Conservation (phyloP, 768 basidiomycete species). For the Pleurotus citrinopileatus region DNA sequence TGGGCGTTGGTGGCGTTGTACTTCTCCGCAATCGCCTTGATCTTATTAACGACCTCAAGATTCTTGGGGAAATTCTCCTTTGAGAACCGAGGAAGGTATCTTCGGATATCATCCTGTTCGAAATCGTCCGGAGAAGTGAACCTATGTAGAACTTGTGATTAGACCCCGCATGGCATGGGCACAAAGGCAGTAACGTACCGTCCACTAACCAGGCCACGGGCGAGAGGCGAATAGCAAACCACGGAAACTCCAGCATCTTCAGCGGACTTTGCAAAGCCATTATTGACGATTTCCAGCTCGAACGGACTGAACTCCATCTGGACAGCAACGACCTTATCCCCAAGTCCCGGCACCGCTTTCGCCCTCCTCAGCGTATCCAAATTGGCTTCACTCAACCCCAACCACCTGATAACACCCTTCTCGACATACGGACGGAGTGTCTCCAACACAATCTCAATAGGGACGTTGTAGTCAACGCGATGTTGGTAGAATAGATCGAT, state of each 20-base stretch:
- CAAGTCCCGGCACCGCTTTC: conserved; percentile 22
- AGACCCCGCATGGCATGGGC: background rate
- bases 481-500: conserved; percentile 29
- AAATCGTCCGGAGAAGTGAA: conserved; percentile 35
- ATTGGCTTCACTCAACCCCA: conserved; percentile 32
- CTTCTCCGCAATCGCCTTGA: conserved; percentile 26
- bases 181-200: conserved; percentile 18
- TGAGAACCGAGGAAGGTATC: conserved; percentile 27
- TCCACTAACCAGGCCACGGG: conserved; percentile 34
- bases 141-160: conserved; percentile 13
- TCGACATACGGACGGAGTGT: conserved; percentile 32
- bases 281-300: conserved; percentile 25
- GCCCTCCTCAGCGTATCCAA: conserved; percentile 25
- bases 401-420: conserved; percentile 24
- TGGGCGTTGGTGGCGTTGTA: conserved; percentile 31
- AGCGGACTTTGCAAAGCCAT: conserved; percentile 24
- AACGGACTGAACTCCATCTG: conserved; percentile 31
- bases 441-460: conserved; percentile 30
- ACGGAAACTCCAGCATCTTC: conserved; percentile 27
- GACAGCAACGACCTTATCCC: conserved; percentile 24
- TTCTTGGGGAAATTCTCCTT: conserved; percentile 45
- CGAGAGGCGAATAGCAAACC: conserved; percentile 31
- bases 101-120: conserved; percentile 29
- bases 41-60: conserved; percentile 30
- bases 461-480: conserved; percentile 28